phyloP scores from a whole-genome alignment of 177 flowering plant genomes.

The Vitis hybrid region DNA sequence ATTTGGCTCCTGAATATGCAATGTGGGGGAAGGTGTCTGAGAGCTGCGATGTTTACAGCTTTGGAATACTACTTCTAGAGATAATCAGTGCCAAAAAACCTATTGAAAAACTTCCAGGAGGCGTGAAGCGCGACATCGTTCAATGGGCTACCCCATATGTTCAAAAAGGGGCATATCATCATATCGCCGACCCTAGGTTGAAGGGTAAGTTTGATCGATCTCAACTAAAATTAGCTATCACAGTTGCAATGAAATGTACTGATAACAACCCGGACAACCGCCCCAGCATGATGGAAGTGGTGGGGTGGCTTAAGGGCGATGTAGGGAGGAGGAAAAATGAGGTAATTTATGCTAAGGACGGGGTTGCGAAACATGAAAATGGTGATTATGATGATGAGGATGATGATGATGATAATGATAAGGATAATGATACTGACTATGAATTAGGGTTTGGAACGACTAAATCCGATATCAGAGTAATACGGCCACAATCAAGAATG shows the following conservation, averaged over 20 bases:
- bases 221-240: conserved; percentile 29
- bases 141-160: conserved; percentile 62
- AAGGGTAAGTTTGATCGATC: conserved; percentile 41
- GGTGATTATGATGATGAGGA: conserved; percentile 3
- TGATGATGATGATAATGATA: conserved; percentile 18
- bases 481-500: background rate
- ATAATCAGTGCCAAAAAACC: conserved; percentile 60
- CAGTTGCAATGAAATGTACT: conserved; percentile 49
- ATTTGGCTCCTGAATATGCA: conserved; percentile 82
- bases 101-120: conserved; percentile 56
- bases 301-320: conserved; percentile 45
- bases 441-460: conserved; percentile 18
- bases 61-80: conserved; percentile 63
- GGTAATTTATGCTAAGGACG: conserved; percentile 6
- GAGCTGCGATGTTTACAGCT: conserved; percentile 82
- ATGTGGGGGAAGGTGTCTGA: conserved; percentile 87
- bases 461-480: background rate
- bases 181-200: conserved; percentile 57
- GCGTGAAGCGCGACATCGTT: conserved; percentile 58
- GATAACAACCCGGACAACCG: conserved; percentile 48
- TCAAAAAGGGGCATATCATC: conserved; percentile 42
- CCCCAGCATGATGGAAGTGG: conserved; percentile 65
- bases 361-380: conserved; percentile 16
- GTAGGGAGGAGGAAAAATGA: conserved; percentile 29
- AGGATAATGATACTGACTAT: conserved; percentile 26